Conservation (phyloP, 768 basidiomycete species). For the Russula sp. region DNA sequence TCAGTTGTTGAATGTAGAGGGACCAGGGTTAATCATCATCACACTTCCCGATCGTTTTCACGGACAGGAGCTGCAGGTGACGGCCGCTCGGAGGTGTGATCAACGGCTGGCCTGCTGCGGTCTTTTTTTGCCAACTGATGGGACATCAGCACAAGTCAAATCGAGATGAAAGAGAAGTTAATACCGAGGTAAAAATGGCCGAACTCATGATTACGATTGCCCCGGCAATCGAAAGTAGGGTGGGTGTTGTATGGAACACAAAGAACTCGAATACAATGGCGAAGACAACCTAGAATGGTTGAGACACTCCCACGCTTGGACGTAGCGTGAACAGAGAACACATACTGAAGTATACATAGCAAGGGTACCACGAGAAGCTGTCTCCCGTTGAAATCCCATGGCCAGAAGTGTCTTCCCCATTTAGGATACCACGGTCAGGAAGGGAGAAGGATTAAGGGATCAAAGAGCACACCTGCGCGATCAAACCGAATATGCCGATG, state of each 20-base stretch:
- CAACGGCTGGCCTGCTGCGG: neutral
- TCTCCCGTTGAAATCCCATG: slow-evolving; percentile 56
- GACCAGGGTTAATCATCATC: neutral
- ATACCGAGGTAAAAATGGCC: slow-evolving; percentile 60
- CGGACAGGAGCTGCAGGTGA: neutral
- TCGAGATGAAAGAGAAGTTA: slow-evolving; percentile 23
- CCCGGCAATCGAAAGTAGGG: slow-evolving; percentile 53
- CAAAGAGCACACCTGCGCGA: slow-evolving; percentile 32
- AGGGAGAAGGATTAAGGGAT: neutral
- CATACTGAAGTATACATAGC: slow-evolving; percentile 50
- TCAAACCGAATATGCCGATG: slow-evolving; percentile 48
- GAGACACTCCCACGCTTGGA: neutral
- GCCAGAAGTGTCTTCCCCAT: slow-evolving; percentile 43
- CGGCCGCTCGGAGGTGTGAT: neutral
- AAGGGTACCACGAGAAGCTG: slow-evolving; percentile 54
- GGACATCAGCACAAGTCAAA: neutral
- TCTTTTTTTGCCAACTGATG: slow-evolving; percentile 10
- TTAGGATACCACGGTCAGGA: neutral
- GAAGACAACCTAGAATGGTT: slow-evolving; percentile 51
- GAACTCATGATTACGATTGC: slow-evolving; percentile 55
- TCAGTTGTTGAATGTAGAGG: too few relatives aligned
- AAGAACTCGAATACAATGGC: slow-evolving; percentile 56
- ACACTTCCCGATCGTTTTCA: neutral
- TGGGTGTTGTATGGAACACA: slow-evolving; percentile 55
- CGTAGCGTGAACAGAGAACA: slow-evolving; percentile 19